Base-by-base conservation (phyloP, 345 rosid genomes). In the Gossypium stocksii region DNA sequence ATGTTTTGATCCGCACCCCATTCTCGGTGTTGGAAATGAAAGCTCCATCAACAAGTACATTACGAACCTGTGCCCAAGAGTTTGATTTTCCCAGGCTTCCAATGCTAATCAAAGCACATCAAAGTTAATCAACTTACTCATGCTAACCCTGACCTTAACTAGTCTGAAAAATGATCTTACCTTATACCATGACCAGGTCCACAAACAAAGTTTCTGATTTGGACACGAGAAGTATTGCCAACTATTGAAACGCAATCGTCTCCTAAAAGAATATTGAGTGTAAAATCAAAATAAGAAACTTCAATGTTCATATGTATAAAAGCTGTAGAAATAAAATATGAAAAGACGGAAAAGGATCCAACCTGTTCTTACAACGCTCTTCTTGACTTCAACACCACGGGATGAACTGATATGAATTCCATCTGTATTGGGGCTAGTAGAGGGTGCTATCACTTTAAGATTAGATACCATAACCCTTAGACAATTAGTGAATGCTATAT, bases 171-270 rank as follows among this genome's bases (percentile, higher is more conserved):
- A 34, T 75, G 7, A 41, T 29, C 49, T 77, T 81, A 94, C 97
- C 98, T 94, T 78, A 94, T 89, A 73, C 98, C 98, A 73, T 94
- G 98, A 74, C 98, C 98, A 82, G 98, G 97, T n/a, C 98, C 98
- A 72, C 98, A 94, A 9, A 70, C 76, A 73, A 89, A 66, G 77
- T 88, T 87, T 70, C 77, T 86, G 80, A 94, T 82, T 54, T 61
- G 82, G 80, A 94, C 88, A 80, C 77, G 77, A 9, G 98, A 88
- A 49, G 98, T 89, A 78, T 93, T 87, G 74, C 82, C 78, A 2
- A 90, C 97, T 15, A 94, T 89, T n/a, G 98, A 94, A 76, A 94
- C 78, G 77, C 98, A 92, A 63, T 94, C 98, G 80, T 92, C 98
- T 72, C 98, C 98, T 94, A 81, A 73, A 76, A 74, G 67, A 72